Conservation (phyloP, 192 early-diverging fungal species). For the Podila epicladia region DNA sequence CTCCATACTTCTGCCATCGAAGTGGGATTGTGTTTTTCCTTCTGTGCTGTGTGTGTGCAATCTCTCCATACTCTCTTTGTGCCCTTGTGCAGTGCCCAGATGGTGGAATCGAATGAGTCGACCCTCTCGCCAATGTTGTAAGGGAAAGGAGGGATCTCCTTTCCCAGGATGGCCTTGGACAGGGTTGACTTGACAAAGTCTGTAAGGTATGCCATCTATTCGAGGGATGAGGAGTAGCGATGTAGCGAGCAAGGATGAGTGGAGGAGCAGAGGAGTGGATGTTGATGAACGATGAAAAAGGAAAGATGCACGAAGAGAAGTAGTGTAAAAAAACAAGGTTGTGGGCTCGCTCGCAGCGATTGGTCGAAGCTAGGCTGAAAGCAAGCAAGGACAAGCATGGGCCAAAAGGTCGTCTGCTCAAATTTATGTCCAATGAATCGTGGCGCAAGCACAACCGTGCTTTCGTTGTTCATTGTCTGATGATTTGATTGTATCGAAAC, state of each 20-base stretch:
- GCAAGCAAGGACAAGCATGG: no score
- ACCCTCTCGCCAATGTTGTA: constrained; percentile 74
- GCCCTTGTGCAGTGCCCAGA: constrained; percentile 74
- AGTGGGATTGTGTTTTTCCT: neutral
- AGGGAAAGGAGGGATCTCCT: constrained; percentile 70
- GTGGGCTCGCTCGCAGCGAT: no score
- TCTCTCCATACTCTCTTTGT: constrained; percentile 65
- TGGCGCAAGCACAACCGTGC: no score
- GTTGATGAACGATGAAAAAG: neutral
- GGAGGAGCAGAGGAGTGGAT: neutral
- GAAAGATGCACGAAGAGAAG: neutral
- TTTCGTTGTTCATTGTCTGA: no score
- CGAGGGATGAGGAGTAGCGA: no score
- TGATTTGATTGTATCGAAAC: no score
- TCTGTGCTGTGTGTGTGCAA: neutral
- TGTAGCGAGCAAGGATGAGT: neutral
- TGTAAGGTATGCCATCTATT: constrained; percentile 42
- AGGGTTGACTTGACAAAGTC: constrained; percentile 57
- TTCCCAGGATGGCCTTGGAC: constrained; percentile 61
- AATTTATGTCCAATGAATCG: no score
- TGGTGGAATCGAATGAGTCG: constrained; percentile 64
- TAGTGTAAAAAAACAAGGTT: neutral
- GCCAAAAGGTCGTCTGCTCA: no score
- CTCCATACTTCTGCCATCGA: no score
- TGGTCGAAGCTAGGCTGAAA: no score